These are phyloP conservation scores for Penstemon davidsonii DNA, from an alignment of 257 asterid genomes.

Conservation along the genomic window DNA sequence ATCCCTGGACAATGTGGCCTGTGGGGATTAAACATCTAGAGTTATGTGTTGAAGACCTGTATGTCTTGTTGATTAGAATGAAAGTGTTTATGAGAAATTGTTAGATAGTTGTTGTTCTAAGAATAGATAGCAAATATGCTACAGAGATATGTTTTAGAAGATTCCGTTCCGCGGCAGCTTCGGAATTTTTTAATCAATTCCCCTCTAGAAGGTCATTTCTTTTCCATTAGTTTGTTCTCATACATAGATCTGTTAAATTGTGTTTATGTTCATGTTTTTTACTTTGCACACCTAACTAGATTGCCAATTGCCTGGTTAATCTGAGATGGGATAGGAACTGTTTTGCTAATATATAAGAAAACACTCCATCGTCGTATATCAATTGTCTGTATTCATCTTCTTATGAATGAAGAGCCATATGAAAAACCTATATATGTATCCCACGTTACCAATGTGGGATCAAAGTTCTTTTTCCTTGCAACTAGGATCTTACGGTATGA, in stretches of 20 bases:
- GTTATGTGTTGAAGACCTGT: not conserved
- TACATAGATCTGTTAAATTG: conserved; percentile 11
- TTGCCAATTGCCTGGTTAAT: conserved; percentile 7
- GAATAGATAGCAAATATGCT: conserved; percentile 6
- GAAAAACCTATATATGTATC: too few relatives aligned
- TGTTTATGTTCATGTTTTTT: conserved; percentile 7
- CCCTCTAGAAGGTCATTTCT: conserved; percentile 11
- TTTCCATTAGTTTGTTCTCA: conserved; percentile 5
- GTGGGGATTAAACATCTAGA: conserved; percentile 23
- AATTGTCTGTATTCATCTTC: conserved; percentile 13
- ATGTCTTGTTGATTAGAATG: conserved; percentile 11
- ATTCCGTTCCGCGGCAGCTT: conserved; percentile 12
- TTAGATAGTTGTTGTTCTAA: conserved; percentile 19
- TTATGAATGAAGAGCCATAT: not conserved
- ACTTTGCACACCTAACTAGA: not conserved
- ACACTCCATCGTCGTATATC: not conserved
- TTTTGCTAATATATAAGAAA: not conserved
- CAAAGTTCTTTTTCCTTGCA: not conserved
- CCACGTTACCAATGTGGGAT: too few relatives aligned
- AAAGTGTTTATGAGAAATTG: conserved; percentile 9
- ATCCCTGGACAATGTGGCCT: conserved; percentile 37
- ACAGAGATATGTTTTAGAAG: conserved; percentile 8
- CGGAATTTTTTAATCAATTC: not conserved
- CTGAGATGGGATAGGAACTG: not conserved
- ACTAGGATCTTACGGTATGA: too few relatives aligned